Percentiles rank a stretch among this genome's conserved stretches.
These are phyloP conservation scores for Penicillium waksmanii DNA, from an alignment of 495 filamentous ascomycete genomes.

Conservation along the genomic window DNA sequence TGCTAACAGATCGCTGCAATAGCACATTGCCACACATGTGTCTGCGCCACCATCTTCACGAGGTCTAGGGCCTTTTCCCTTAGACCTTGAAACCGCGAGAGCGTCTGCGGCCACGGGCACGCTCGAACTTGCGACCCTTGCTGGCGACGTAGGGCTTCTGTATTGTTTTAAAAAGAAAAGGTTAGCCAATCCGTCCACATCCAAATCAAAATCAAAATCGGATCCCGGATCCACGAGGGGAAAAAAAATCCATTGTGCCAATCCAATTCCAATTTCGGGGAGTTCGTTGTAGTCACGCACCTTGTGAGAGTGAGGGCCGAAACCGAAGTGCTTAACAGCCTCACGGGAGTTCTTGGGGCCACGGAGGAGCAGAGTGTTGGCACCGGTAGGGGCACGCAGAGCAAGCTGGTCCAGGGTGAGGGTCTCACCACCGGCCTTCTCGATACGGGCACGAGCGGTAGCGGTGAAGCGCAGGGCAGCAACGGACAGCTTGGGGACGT, in stretches of 20 bases:
- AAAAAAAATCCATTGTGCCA: not conserved
- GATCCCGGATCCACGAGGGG: not conserved
- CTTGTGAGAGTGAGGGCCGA: conserved; percentile 97
- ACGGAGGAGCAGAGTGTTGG: conserved; percentile 91
- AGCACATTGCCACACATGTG: conserved; percentile 14
- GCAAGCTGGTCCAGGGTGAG: conserved; percentile 96
- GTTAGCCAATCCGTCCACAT: not conserved
- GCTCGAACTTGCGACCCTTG: conserved; percentile 99
- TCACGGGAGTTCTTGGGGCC: conserved; percentile 97
- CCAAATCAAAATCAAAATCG: not conserved
- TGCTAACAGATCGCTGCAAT: conserved; percentile 9
- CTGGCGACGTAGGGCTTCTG: conserved; percentile 94
- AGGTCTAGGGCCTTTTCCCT: conserved; percentile 15
- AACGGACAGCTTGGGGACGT: conserved; percentile 85
- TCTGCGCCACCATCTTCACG: conserved; percentile 20
- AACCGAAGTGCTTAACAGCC: conserved; percentile 98
- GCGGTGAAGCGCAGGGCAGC: conserved; percentile 95
- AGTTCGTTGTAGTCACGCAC: conserved; percentile 53
- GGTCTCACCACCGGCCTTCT: conserved; percentile 89
- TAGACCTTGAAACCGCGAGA: conserved; percentile 99
- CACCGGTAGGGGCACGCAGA: conserved; percentile 86
- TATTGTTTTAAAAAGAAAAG: conserved; percentile 2
- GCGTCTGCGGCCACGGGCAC: conserved; percentile 93
- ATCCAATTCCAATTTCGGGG: not conserved
- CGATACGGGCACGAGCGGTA: conserved; percentile 89